phyloP scores from a whole-genome alignment of 108 stramenopile genomes.

The Skeletonema marinoi region DNA sequence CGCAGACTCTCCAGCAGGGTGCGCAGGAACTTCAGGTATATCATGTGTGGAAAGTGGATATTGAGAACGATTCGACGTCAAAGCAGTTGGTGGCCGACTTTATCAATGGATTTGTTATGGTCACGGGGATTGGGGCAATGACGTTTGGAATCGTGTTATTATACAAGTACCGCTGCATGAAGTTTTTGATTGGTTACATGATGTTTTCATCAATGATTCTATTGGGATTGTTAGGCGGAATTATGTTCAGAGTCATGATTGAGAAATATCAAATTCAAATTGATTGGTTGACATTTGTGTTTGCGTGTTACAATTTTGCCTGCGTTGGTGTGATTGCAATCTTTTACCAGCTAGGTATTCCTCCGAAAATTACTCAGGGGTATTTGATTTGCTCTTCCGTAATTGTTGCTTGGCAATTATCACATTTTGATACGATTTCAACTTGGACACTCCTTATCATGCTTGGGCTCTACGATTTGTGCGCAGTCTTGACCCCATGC shows the following conservation, averaged over 20 bases:
- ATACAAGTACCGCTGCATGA: conserved; percentile 92
- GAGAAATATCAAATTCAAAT: conserved; percentile 86
- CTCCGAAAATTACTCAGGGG: conserved; percentile 83
- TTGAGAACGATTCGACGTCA: conserved; percentile 55
- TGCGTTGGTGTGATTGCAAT: conserved; percentile 91
- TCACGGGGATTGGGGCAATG: conserved; percentile 81
- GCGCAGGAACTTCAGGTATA: conserved; percentile 65
- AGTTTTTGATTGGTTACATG: conserved; percentile 86
- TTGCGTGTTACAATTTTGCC: conserved; percentile 90
- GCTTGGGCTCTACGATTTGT: conserved; percentile 95
- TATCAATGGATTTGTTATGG: conserved; percentile 93
- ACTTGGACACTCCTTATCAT: conserved; percentile 94
- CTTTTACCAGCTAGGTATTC: conserved; percentile 91
- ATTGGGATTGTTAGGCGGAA: conserved; percentile 84
- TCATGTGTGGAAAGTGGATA: conserved; percentile 63
- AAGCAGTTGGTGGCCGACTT: conserved; percentile 72
- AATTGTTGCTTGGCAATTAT: conserved; percentile 95
- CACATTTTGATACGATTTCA: conserved; percentile 91
- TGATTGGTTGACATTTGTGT: conserved; percentile 83
- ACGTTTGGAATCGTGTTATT: conserved; percentile 93
- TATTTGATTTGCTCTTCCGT: conserved; percentile 92
- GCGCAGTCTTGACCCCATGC: conserved; percentile 96
- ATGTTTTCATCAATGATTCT: conserved; percentile 77
- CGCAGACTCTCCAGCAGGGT: conserved; percentile 63
- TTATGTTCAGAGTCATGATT: conserved; percentile 70